A percentile compares a stretch with the other conserved stretches of the same genome.
phyloP scores from a whole-genome alignment of 768 basidiomycete species.

The Rubroboletus satanas region DNA sequence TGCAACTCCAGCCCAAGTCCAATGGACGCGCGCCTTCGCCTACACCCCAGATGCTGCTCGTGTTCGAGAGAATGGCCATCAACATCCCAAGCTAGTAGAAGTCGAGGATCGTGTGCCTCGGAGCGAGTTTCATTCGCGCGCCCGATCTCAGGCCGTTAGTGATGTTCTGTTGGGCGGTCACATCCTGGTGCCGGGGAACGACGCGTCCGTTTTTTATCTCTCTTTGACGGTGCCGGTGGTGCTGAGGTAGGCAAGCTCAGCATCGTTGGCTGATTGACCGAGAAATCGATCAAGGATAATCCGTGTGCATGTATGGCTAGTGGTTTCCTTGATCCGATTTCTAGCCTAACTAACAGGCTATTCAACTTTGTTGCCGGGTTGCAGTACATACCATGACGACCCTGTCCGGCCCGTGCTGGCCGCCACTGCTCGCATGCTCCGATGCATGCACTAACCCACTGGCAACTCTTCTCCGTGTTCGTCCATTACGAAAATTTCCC shows the following conservation, averaged over 20 bases:
- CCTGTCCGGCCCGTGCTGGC: too few relatives aligned
- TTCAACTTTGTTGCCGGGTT: too few relatives aligned
- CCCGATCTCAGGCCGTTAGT: too few relatives aligned
- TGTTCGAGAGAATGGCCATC: neutral
- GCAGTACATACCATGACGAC: too few relatives aligned
- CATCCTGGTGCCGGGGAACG: neutral
- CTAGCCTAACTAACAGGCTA: too few relatives aligned
- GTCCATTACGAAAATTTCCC: too few relatives aligned
- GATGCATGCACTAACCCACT: too few relatives aligned
- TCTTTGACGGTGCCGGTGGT: neutral
- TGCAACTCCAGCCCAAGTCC: neutral
- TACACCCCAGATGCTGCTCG: slow-evolving; percentile 12
- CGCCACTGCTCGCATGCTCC: too few relatives aligned
- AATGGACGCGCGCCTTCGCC: slow-evolving; percentile 13
- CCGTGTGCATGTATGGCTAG: too few relatives aligned
- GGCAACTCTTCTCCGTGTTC: too few relatives aligned
- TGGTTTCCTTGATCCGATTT: too few relatives aligned
- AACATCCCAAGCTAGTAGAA: neutral
- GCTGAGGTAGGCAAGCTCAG: too few relatives aligned
- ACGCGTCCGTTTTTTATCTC: neutral
- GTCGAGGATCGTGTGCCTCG: neutral
- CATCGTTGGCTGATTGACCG: neutral
- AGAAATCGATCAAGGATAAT: neutral
- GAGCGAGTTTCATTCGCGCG: neutral
- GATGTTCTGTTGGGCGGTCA: neutral